Percentiles rank a stretch among this genome's conserved stretches.
phyloP scores from a whole-genome alignment of 148 eudicot genomes.

The Rhododendron williamsianum region DNA sequence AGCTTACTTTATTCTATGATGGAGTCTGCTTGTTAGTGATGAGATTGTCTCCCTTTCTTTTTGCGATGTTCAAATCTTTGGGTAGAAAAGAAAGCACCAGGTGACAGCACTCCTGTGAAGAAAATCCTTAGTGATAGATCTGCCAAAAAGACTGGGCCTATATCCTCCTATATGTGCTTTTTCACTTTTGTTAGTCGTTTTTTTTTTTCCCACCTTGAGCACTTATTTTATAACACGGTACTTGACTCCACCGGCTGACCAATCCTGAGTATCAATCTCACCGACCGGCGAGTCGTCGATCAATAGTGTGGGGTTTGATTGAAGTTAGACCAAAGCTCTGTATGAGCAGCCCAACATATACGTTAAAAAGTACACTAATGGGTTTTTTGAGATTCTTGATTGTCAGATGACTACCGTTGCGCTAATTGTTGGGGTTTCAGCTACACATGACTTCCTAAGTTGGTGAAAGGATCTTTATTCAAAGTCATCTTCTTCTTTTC shows the following conservation, averaged over 20 bases:
- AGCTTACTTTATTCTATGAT: conserved; percentile 8
- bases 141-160: too few relatives aligned
- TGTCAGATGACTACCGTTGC: neutral
- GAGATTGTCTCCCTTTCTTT: conserved; percentile 12
- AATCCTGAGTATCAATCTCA: neutral
- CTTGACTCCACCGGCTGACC: neutral
- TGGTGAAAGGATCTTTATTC: neutral
- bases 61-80: neutral
- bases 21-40: conserved; percentile 6
- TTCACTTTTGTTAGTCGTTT: neutral
- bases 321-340: too few relatives aligned
- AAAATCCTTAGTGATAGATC: neutral
- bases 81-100: conserved; percentile 5
- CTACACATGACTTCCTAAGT: neutral
- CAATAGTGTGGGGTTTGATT: too few relatives aligned
- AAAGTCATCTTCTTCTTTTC: neutral
- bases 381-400: neutral
- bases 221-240: neutral
- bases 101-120: neutral
- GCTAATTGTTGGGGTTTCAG: neutral
- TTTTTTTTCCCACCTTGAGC: neutral
- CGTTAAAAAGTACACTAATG: too few relatives aligned
- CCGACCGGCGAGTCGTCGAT: neutral
- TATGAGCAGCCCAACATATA: too few relatives aligned
- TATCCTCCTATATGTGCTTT: neutral